Percentiles rank a stretch among this genome's conserved stretches.
Evolutionary conservation across 805 yeast species (phyloP).

Genomic region (Candida anglica): DNA sequence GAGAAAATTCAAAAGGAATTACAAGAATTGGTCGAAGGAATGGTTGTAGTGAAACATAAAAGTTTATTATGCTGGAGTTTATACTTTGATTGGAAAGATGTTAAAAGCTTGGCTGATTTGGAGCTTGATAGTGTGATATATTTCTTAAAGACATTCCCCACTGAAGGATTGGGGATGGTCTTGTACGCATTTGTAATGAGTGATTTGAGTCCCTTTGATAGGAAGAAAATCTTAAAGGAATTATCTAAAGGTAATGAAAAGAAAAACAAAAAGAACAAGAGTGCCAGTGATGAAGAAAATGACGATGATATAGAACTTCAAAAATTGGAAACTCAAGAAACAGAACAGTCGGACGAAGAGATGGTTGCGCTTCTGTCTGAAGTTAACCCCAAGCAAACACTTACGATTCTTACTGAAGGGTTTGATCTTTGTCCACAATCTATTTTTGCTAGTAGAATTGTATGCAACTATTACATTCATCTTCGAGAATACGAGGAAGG

Average conservation of each 20-base stretch:
- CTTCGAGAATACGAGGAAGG: constrained; percentile 62
- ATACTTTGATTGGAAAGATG: constrained; percentile 73
- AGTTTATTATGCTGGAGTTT: constrained; percentile 68
- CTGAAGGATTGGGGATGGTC: constrained; percentile 58
- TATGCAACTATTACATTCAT: constrained; percentile 56
- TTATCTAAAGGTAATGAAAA: constrained; percentile 13
- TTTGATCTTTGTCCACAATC: constrained; percentile 36
- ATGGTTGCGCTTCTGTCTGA: constrained; percentile 12
- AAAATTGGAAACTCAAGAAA: constrained; percentile 5
- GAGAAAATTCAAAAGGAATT: constrained; percentile 37
- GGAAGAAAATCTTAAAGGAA: constrained; percentile 16
- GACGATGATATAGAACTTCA: constrained; percentile 4
- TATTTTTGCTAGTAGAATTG: constrained; percentile 62
- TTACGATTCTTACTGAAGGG: constrained; percentile 49
- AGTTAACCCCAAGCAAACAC: constrained; percentile 51
- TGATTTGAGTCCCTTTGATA: constrained; percentile 61
- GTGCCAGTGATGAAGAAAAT: neutral
- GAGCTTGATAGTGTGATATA: constrained; percentile 41
- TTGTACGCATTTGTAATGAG: constrained; percentile 63
- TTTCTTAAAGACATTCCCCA: constrained; percentile 54
- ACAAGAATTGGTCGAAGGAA: constrained; percentile 58
- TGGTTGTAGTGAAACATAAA: constrained; percentile 64
- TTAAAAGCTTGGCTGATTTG: constrained; percentile 42
- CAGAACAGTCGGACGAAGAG: too few species aligned
- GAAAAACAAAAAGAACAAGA: constrained; percentile 10